phyloP scores from a whole-genome alignment of 306 rosid genomes.

The Castanopsis chinensis region DNA sequence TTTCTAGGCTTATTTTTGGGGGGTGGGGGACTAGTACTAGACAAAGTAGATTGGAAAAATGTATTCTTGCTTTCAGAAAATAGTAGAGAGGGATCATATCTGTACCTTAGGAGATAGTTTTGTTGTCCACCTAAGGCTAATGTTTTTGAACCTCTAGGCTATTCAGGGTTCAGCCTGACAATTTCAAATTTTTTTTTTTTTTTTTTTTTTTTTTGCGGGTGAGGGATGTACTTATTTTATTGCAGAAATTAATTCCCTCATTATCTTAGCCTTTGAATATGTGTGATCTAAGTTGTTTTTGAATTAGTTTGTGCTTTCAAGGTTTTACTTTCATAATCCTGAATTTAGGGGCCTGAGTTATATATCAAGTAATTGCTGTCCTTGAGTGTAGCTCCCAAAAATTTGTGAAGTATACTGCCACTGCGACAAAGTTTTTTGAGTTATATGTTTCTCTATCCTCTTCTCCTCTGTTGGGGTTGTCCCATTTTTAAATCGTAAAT shows the following conservation, averaged over 20 bases:
- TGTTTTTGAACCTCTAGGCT: background rate
- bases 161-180: no score
- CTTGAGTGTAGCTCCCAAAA: background rate
- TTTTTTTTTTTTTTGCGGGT: rapidly evolving
- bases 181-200: background rate
- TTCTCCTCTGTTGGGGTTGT: background rate
- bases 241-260: no score
- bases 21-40: background rate
- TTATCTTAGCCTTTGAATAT: background rate
- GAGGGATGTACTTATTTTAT: no score
- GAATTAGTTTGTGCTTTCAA: background rate
- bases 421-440: no score
- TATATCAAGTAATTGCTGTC: background rate
- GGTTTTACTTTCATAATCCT: background rate
- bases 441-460: background rate
- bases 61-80: background rate
- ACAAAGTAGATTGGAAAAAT: background rate
- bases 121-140: background rate
- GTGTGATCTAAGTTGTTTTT: background rate
- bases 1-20: no score
- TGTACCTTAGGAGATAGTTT: background rate
- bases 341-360: background rate
- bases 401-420: background rate
- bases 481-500: background rate
- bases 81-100: background rate